Evolutionary conservation across 2,329 filamentous ascomycete genomes (phyloP).

Genomic region (Pseudopithomyces chartarum): DNA sequence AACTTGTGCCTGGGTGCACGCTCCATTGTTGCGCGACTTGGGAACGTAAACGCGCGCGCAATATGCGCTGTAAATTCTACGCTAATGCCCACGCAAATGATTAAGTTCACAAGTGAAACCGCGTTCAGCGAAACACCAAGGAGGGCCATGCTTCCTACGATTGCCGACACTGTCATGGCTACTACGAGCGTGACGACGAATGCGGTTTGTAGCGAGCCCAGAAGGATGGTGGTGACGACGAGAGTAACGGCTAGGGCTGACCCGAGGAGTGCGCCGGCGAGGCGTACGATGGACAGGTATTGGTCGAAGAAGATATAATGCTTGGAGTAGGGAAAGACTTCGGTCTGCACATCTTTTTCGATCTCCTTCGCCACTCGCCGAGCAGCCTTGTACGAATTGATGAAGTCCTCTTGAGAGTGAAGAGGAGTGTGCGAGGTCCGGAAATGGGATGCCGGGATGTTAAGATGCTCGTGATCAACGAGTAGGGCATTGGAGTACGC

Average conservation of each 20-base stretch:
- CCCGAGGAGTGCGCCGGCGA: slow-evolving; percentile 79
- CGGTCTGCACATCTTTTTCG: slow-evolving; percentile 70
- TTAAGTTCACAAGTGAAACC: slow-evolving; percentile 90
- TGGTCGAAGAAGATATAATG: slow-evolving; percentile 99
- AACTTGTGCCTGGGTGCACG: slow-evolving; percentile 73
- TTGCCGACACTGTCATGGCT: slow-evolving; percentile 90
- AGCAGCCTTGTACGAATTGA: slow-evolving; percentile 85
- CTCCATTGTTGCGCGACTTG: slow-evolving; percentile 80
- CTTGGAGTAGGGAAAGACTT: slow-evolving; percentile 94
- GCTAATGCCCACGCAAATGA: slow-evolving; percentile 95
- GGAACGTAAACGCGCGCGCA: slow-evolving; percentile 94
- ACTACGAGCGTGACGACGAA: slow-evolving; percentile 85
- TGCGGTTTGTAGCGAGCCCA: slow-evolving; percentile 83
- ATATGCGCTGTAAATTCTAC: slow-evolving; percentile 99
- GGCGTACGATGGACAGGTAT: slow-evolving; percentile 80
- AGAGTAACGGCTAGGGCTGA: slow-evolving; percentile 87
- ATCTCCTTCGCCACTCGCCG: slow-evolving; percentile 85
- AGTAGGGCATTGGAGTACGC: slow-evolving; percentile 86
- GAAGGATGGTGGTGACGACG: slow-evolving; percentile 74
- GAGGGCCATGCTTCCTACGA: slow-evolving; percentile 92
- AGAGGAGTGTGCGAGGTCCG: slow-evolving; percentile 86
- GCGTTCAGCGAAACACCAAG: slow-evolving; percentile 90
- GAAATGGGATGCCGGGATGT: slow-evolving; percentile 86
- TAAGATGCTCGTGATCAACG: slow-evolving; percentile 69
- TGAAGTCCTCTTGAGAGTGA: slow-evolving; percentile 88